A percentile compares a stretch with the other conserved stretches of the same genome.
Evolutionary conservation across 176 grass and related monocot species (phyloP).

Genomic region (Chrysopogon serrulatus): DNA sequence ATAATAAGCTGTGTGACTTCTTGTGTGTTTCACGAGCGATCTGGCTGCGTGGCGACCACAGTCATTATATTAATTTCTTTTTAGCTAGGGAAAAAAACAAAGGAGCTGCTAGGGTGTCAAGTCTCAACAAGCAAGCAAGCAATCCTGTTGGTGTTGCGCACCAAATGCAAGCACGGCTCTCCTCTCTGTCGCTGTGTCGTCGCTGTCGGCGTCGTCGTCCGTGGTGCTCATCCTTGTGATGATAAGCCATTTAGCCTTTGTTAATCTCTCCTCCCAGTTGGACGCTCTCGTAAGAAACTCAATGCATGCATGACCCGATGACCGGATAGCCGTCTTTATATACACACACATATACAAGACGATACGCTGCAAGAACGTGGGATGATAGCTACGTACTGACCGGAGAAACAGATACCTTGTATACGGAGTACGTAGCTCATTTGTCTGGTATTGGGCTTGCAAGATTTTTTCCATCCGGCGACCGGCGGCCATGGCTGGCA

Average conservation of each 20-base stretch:
- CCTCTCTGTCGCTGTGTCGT: not conserved
- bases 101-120: no score
- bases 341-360: not conserved
- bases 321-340: not conserved
- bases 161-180: constrained; percentile 2
- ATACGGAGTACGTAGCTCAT: no score
- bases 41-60: not conserved
- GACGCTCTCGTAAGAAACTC: not conserved
- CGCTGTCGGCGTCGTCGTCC: not conserved
- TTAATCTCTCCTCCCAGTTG: not conserved
- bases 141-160: not conserved
- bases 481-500: not conserved
- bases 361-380: not conserved
- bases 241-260: not conserved
- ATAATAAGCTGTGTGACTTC: no score
- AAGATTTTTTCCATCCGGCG: no score
- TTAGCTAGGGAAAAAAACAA: not conserved
- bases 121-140: not conserved
- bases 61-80: not conserved
- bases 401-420: not conserved
- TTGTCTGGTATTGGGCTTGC: not conserved
- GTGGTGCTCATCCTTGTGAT: not conserved
- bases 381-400: not conserved
- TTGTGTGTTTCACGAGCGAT: not conserved
- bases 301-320: not conserved